Conservation (phyloP, 306 rosid genomes). For the Lathyrus sativus region DNA sequence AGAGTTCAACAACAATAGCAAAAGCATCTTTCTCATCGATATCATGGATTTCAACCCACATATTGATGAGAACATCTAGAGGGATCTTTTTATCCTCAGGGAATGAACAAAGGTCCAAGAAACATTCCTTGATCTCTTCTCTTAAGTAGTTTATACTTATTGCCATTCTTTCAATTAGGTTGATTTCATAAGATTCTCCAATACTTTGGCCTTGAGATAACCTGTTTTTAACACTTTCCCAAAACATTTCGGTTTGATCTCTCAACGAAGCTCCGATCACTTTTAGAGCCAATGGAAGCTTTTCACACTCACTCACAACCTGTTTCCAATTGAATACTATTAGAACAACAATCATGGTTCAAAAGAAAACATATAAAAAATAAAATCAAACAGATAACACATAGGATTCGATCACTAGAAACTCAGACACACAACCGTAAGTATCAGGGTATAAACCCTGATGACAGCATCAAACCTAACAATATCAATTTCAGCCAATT, state of each 20-base stretch:
- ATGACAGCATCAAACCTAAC: no score
- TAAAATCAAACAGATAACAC: neutral
- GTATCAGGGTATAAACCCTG: no score
- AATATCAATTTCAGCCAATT: no score
- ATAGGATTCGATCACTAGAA: neutral
- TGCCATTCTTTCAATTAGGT: slow-evolving; percentile 71
- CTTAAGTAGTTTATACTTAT: slow-evolving; percentile 58
- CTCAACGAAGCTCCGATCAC: slow-evolving; percentile 86
- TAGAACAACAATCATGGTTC: neutral
- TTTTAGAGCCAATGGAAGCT: slow-evolving; percentile 92
- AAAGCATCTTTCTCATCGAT: slow-evolving; percentile 70
- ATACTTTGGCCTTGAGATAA: slow-evolving; percentile 74
- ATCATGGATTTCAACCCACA: slow-evolving; percentile 84
- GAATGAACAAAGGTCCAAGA: slow-evolving; percentile 79
- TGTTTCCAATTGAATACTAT: slow-evolving; percentile 27
- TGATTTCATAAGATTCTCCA: slow-evolving; percentile 66
- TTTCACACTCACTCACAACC: slow-evolving; percentile 83
- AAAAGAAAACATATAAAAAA: neutral
- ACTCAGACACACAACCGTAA: no score
- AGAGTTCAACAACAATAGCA: slow-evolving; percentile 79
- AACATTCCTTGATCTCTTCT: slow-evolving; percentile 66
- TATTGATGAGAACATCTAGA: slow-evolving; percentile 73
- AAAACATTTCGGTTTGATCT: slow-evolving; percentile 69
- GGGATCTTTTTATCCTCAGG: slow-evolving; percentile 91
- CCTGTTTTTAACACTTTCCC: slow-evolving; percentile 72